A percentile compares a stretch with the other conserved stretches of the same genome.
phyloP scores from a whole-genome alignment of 2,329 filamentous ascomycete genomes.

The Fusarium incarnatum region DNA sequence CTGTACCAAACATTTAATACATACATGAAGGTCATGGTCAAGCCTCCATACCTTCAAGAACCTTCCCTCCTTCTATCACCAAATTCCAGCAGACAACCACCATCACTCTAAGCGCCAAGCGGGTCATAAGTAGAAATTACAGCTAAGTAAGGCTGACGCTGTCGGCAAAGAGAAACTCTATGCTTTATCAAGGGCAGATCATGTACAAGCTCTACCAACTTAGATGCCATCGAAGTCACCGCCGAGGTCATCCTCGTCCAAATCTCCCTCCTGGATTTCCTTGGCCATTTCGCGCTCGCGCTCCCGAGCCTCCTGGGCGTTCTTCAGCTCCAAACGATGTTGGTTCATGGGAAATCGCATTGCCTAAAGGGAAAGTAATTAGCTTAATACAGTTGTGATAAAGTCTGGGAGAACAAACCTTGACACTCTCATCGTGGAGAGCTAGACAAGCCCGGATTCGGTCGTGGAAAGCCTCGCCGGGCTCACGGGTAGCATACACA shows the following conservation, averaged over 20 bases:
- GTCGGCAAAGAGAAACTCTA: slow-evolving; percentile 15
- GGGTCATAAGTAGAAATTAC: slow-evolving; percentile 38
- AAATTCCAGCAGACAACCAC: slow-evolving; percentile 24
- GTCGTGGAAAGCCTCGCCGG: slow-evolving; percentile 97
- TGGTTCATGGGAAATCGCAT: slow-evolving; percentile 99
- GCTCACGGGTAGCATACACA: slow-evolving; percentile 94
- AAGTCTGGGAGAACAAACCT: slow-evolving; percentile 67
- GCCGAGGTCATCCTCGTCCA: slow-evolving; percentile 95
- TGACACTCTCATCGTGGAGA: slow-evolving; percentile 97
- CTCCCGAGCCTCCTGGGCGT: slow-evolving; percentile 97
- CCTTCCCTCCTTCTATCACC: slow-evolving; percentile 34
- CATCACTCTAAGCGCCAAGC: slow-evolving; percentile 24
- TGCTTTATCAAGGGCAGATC: slow-evolving; percentile 22
- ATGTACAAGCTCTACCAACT: slow-evolving; percentile 44
- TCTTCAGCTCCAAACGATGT: slow-evolving; percentile 95
- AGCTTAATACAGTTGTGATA: slow-evolving; percentile 20
- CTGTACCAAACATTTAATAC: slow-evolving; percentile 44
- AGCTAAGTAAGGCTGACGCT: slow-evolving; percentile 26
- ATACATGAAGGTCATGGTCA: slow-evolving; percentile 36
- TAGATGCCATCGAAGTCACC: slow-evolving; percentile 98
- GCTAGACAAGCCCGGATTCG: slow-evolving; percentile 91
- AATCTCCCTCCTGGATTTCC: slow-evolving; percentile 97
- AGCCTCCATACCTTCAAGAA: slow-evolving; percentile 15
- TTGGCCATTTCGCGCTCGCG: slow-evolving; percentile 96
- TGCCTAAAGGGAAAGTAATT: slow-evolving; percentile 65